Conservation (phyloP, 306 rosid genomes). For the Dalbergia cochinchinensis region DNA sequence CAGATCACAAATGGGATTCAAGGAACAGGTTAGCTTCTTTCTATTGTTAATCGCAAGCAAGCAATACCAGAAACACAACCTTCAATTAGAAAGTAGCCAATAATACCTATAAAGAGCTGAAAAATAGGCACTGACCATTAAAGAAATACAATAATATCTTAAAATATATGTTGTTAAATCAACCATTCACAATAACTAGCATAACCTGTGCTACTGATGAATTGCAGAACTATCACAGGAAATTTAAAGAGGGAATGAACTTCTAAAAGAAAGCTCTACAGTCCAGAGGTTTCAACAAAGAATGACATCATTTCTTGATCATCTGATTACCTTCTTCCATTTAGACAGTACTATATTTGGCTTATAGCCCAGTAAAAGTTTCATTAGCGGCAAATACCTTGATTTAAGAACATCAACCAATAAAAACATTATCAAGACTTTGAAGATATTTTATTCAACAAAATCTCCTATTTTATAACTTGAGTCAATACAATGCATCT, state of each 20-base stretch:
- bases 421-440: not conserved
- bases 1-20: conserved; percentile 6
- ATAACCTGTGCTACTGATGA: not conserved
- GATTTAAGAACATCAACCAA: not conserved
- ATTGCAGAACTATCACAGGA: not conserved
- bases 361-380: not conserved
- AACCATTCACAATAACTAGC: not conserved
- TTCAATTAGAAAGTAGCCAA: conserved; percentile 26
- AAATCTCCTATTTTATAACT: not conserved
- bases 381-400: conserved; percentile 9
- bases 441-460: not conserved
- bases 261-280: conserved; percentile 1
- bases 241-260: not conserved
- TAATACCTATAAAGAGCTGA: conserved; percentile 28
- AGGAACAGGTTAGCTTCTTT: conserved; percentile 31
- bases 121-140: not conserved
- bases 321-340: not conserved
- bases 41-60: conserved; percentile 14
- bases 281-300: not conserved
- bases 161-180: conserved; percentile 11
- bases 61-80: conserved; percentile 24
- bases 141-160: conserved; percentile 25
- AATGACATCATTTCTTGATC: not conserved
- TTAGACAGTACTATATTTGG: conserved; percentile 6
- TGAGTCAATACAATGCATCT: not conserved